Evolutionary conservation across 2,329 filamentous ascomycete species (phyloP), one percentile per base, ranked within the genome.

Genomic region (Talaromyces pinophilus): DNA sequence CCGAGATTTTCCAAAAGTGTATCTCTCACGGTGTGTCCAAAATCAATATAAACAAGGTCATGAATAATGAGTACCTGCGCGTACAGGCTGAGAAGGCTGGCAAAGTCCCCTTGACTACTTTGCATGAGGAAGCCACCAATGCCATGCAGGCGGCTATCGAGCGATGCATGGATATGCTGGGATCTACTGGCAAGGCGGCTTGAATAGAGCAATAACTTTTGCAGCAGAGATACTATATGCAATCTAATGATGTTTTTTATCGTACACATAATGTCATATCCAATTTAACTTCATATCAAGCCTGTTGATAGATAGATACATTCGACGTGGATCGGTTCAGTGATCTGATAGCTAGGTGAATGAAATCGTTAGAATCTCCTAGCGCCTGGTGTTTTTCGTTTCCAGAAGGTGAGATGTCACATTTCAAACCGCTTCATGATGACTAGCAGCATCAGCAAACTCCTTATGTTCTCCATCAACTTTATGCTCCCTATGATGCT

Each of bases 1-100:
- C 82, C 71, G 83, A 86, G 70, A 82, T 86, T 55, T 83, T 87
- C 69, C 75, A 78, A 50, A 81, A 82, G 71, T 87, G 85, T 65
- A 85, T 87, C 67, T 79, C 80, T 65, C 80, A 80, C 61, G 86
- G 86, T 5, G 82, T 87, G 42, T 81, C 82, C 19, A 84, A 86
- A 73, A 78, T 86, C 48, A 88, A 88, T 74, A 83, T 87, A 57
- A 88, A 88, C 71, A 86, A 86, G 75, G 82, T 86, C 30, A 79
- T 88, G 71, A 86, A 84, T 75, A 76, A 81, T 72, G 75, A 82
- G 74, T 82, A 84, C 76, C 75, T 82, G 67, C 72, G 75, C 65
- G 74, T 85, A 68, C 80, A 81, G 81, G 67, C 74, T 57, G 80
- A 83, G 71, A 82, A 81, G 70, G 83, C 84, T 1, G 83, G 82